Evolutionary conservation across 2,329 filamentous ascomycete genomes (phyloP).

Genomic region (Grosmannia penicillata): DNA sequence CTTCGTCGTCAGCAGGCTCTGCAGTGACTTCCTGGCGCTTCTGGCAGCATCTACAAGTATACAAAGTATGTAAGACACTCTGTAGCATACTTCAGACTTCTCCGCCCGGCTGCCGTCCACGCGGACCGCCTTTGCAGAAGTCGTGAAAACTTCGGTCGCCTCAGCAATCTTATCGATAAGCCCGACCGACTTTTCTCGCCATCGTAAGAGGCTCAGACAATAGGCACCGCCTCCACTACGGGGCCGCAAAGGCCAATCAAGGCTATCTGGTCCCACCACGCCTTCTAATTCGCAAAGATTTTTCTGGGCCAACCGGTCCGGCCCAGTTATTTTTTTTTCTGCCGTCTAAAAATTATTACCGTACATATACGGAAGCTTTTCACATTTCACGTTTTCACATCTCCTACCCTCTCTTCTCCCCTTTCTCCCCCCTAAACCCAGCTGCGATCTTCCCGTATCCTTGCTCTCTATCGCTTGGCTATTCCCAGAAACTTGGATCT

Average conservation of each 20-base stretch:
- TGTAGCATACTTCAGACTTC: too few relatives aligned
- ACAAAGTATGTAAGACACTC: too few relatives aligned
- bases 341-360: slow-evolving; percentile 6
- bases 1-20: too few relatives aligned
- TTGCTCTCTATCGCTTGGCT: neutral
- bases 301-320: slow-evolving; percentile 10
- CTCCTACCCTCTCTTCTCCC: slow-evolving; percentile 13
- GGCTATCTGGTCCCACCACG: neutral
- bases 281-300: slow-evolving; percentile 1
- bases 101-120: too few relatives aligned
- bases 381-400: slow-evolving; percentile 13
- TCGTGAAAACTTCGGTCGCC: slow-evolving; percentile 2
- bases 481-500: slow-evolving; percentile 6
- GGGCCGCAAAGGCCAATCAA: neutral
- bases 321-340: slow-evolving; percentile 9
- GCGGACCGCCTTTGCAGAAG: too few relatives aligned
- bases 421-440: too few relatives aligned
- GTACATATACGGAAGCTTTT: slow-evolving; percentile 3
- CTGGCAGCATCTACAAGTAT: too few relatives aligned
- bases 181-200: neutral
- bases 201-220: neutral
- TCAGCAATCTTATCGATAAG: slow-evolving; percentile 8
- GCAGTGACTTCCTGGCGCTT: too few relatives aligned
- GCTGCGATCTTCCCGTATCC: slow-evolving; percentile 6
- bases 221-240: neutral